Evolutionary conservation across 192 early-diverging fungal genomes (phyloP), one percentile per base, ranked within the genome.

Genomic region (Chytriomyces confervae): DNA sequence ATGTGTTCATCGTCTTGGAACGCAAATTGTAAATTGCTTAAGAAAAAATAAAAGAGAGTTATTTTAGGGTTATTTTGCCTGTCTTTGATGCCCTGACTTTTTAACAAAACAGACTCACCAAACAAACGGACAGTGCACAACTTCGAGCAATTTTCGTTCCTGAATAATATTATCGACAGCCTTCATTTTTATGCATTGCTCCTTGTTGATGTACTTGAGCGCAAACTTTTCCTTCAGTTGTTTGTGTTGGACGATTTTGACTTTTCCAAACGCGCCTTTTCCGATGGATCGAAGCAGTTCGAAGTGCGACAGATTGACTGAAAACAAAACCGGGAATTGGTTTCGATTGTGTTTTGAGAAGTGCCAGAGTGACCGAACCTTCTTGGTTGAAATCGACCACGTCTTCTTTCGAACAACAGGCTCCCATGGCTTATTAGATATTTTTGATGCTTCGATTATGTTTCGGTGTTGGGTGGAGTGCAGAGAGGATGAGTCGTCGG

Each of bases 141-240:
- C 89, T 76, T 97, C 95, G 2, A 98, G 85, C 61, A 98, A 77
- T 16, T 91, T 88, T 50, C 97, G 92, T 83, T 98, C 97, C 51
- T 94, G 92, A 24, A 98, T 87, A 36, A 97, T 93, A 79, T 98
- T 94, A 45, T 94, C 86, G 3, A 96, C 89, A 0, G 95, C 92
- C 63, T 90, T 85, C 88, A 89, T 91, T 67, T 87, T 83, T 46
- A 96, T 95, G 80, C 96, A 97, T 72, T 93, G 89, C 27, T 84
- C 86, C 86, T 98, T 98, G 87, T 93, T 95, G 87, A 97, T 97
- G 83, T 97, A 97, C 82, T 98, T 98, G 50, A 98, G 87, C 7
- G 97, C 97, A 65, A 92, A 98, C 20, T 91, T 84, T 67, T 89
- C 85, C 71, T 90, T 86, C 0, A 92, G 87, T 7, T 86, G 82